phyloP scores from a whole-genome alignment of 129 eudicot genomes.

The Centaurea solstitialis region DNA sequence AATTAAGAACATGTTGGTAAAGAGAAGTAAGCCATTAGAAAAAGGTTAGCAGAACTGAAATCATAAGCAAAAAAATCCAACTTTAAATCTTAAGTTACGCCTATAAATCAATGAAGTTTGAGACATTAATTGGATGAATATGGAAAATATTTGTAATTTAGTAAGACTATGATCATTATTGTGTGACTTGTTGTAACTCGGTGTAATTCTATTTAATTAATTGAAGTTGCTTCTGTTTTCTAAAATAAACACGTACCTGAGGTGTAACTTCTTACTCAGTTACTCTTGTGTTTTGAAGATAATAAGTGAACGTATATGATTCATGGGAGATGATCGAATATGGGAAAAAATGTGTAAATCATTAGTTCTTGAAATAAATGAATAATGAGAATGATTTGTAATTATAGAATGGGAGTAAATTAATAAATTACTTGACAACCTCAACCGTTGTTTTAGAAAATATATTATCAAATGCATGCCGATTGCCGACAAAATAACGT shows the following conservation, averaged over 20 bases:
- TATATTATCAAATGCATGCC: too few species aligned
- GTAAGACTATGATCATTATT: neutral
- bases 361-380: neutral
- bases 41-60: too few species aligned
- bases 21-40: too few species aligned
- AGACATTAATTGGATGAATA: neutral
- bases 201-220: neutral
- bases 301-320: neutral
- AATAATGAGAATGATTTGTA: neutral
- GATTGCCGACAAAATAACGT: too few species aligned
- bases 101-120: neutral
- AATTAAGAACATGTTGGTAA: too few species aligned
- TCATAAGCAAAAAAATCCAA: too few species aligned
- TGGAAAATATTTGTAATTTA: neutral
- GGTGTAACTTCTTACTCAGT: neutral
- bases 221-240: neutral
- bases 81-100: too few species aligned
- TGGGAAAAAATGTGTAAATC: neutral
- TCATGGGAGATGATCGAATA: neutral
- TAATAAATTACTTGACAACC: neutral
- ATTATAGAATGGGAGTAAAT: neutral
- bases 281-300: neutral
- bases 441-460: neutral
- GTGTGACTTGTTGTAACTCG: neutral
- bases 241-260: neutral